phyloP scores from a whole-genome alignment of 2,329 filamentous ascomycete genomes.

The Metarhizium album region DNA sequence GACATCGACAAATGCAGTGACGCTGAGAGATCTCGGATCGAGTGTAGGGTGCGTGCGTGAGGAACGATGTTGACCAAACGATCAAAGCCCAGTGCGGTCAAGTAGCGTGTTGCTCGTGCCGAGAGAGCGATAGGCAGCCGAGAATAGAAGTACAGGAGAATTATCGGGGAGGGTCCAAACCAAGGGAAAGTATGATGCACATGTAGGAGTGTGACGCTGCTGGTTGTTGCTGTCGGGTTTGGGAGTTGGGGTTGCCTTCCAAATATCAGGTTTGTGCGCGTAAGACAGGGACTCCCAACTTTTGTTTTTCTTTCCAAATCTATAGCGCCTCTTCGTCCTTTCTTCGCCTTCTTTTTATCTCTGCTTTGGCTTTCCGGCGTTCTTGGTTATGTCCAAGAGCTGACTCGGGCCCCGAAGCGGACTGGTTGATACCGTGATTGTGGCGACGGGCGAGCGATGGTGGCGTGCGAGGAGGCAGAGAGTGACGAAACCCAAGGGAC shows the following conservation, averaged over 20 bases:
- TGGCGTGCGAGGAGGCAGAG: not conserved
- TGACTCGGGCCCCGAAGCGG: constrained; percentile 1
- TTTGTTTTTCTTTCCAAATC: not conserved
- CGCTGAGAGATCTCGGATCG: not conserved
- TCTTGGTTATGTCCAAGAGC: not conserved
- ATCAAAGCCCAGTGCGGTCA: not conserved
- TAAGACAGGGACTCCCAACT: not conserved
- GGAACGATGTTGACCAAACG: not conserved
- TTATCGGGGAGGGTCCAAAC: constrained; percentile 17
- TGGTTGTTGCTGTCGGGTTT: not conserved
- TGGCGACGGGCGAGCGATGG: constrained; percentile 1
- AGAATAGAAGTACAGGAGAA: constrained; percentile 24
- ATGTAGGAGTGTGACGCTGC: not conserved
- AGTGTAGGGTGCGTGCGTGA: not conserved
- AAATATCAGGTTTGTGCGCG: constrained; percentile 1
- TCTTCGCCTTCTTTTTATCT: not conserved
- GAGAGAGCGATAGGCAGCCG: constrained; percentile 14
- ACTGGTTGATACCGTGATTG: not conserved
- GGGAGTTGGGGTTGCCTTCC: constrained; percentile 2
- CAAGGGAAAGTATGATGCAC: not conserved
- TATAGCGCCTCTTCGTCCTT: not conserved
- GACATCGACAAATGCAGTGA: constrained; percentile 1
- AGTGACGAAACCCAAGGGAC: constrained; percentile 5
- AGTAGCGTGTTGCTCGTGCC: constrained; percentile 2
- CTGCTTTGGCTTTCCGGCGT: not conserved